phyloP scores from a whole-genome alignment of 1,284 basidiomycete species.

The Rhodotorula mucilaginosa region DNA sequence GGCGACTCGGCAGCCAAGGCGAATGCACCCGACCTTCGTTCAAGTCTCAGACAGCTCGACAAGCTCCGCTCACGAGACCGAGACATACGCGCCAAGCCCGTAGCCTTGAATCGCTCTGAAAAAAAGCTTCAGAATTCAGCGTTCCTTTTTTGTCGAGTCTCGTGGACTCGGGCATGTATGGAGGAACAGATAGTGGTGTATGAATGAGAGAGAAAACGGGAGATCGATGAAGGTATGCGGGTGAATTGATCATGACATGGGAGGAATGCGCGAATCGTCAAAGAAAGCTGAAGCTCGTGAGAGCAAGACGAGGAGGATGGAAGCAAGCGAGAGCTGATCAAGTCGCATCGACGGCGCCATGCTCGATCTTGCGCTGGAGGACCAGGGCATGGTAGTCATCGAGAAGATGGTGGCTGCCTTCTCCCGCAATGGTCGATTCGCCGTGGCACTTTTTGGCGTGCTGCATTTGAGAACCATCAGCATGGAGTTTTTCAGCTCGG shows the following conservation, averaged over 20 bases:
- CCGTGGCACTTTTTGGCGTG: conserved; percentile 39
- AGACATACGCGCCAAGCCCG: too few relatives aligned
- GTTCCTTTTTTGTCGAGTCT: neutral
- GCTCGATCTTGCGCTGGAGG: conserved; percentile 19
- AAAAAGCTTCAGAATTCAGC: too few relatives aligned
- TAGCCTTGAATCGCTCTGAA: too few relatives aligned
- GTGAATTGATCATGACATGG: neutral
- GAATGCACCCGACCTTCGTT: too few relatives aligned
- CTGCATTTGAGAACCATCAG: neutral
- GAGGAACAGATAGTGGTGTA: neutral
- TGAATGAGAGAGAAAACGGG: neutral
- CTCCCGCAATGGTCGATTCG: conserved; percentile 58
- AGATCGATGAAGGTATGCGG: neutral
- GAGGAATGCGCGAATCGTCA: too few relatives aligned
- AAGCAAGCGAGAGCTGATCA: neutral
- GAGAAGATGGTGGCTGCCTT: conserved; percentile 57
- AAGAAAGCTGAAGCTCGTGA: neutral
- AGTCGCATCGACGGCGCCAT: neutral
- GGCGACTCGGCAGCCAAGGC: too few relatives aligned
- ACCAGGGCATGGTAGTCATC: conserved; percentile 48
- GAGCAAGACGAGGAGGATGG: neutral
- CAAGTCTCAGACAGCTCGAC: too few relatives aligned
- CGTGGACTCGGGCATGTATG: neutral
- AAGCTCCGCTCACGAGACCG: too few relatives aligned
- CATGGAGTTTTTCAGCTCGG: neutral